Percentiles rank a stretch among this genome's conserved stretches.
phyloP scores from a whole-genome alignment of 164 flowering plant genomes.

The Magnolia sinica region DNA sequence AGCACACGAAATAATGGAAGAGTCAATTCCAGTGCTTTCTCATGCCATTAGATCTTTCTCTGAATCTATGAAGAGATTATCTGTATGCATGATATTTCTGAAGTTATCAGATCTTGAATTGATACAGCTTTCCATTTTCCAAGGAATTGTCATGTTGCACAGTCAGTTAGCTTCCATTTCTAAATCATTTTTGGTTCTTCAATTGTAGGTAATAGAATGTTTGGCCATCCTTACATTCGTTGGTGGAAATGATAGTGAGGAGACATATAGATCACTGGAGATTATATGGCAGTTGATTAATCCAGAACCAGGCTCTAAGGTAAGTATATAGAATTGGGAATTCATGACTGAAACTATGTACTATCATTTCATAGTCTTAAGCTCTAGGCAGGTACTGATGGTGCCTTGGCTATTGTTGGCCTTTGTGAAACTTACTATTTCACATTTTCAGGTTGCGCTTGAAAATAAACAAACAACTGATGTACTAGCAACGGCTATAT shows the following conservation, averaged over 20 bases:
- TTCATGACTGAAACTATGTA: neutral
- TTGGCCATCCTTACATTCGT: constrained; percentile 80
- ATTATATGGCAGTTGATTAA: constrained; percentile 74
- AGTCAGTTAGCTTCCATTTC: neutral
- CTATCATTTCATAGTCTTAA: constrained; percentile 39
- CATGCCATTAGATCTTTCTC: constrained; percentile 61
- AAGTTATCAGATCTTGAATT: neutral
- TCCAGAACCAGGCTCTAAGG: constrained; percentile 76
- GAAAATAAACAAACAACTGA: constrained; percentile 29
- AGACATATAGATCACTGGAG: constrained; percentile 69
- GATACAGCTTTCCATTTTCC: neutral
- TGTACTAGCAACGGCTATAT: constrained; percentile 53
- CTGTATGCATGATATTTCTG: constrained; percentile 33
- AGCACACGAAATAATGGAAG: constrained; percentile 71
- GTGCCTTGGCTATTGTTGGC: too few species aligned
- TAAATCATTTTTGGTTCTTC: neutral
- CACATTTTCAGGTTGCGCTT: neutral
- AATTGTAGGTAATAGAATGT: constrained; percentile 61
- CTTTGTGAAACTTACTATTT: too few species aligned
- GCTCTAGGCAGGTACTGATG: constrained; percentile 32
- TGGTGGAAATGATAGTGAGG: constrained; percentile 62
- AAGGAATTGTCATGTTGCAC: neutral
- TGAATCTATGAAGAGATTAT: constrained; percentile 41
- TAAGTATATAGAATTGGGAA: constrained; percentile 25
- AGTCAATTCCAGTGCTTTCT: constrained; percentile 49